Evolutionary conservation across 2,329 filamentous ascomycete species (phyloP), one percentile per base, ranked within the genome.

Genomic region (Botryosphaeria agaves): DNA sequence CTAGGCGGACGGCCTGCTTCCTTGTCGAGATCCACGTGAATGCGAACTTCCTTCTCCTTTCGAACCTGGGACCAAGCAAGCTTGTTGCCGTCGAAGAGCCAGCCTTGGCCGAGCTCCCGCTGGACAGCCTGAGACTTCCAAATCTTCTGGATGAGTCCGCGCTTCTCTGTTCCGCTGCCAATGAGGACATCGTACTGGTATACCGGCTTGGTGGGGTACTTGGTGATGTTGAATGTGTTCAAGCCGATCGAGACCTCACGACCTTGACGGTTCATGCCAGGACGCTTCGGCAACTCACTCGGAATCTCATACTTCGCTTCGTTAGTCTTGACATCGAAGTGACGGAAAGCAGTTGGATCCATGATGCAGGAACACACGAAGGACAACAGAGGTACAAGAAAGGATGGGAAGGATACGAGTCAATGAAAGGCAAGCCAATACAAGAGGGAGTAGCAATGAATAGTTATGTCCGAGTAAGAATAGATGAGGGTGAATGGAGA

Each of bases 141-240:
- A 17, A 84, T 67, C 47, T 81, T 84, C 48, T 72, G 74, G 43
- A 83, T 65, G 4, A 89, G 58, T 3, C 67, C 66, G 4, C 66
- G 62, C 51, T 77, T 81, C 34, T 76, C 66, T 0, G 55, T 57
- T 6, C 72, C 72, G 2, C 64, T 70, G 2, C 73, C 69, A 26
- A 87, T 64, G 3, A 64, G 47, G 16, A 92, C 80, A 56, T 93
- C 83, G 42, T 87, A 95, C 47, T 94, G 85, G 37, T 74, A 74
- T 14, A 94, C 69, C 0, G 69, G 66, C 8, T 61, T 65, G 2
- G 51, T 61, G 0, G 72, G 72, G 32, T 74, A 70, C 7, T 59
- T 53, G 0, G 49, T 53, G 32, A 94, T 74, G 0, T 72, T 64
- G 52, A 76, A 92, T 7, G 82, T 73, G 48, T 95, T 95, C 21